These are phyloP conservation scores for Linnemannia exigua DNA, from an alignment of 192 early-diverging fungal genomes.

Conservation along the genomic window DNA sequence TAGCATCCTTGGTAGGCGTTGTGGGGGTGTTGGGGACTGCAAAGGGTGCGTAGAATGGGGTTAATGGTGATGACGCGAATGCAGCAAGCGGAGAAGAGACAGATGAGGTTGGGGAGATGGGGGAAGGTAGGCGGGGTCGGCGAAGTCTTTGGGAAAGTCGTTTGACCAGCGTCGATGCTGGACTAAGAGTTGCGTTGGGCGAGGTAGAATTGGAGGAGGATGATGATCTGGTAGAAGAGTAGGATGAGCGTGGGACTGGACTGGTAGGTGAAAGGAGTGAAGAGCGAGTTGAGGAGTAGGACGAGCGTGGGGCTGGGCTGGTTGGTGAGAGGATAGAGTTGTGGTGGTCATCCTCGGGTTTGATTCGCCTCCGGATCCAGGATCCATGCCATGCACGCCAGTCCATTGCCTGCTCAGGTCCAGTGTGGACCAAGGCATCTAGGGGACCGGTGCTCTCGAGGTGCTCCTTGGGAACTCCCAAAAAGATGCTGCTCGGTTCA, in stretches of 20 bases:
- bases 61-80: neutral
- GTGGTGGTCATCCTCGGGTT: neutral
- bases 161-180: neutral
- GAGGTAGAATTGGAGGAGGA: neutral
- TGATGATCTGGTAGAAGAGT: neutral
- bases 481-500: neutral
- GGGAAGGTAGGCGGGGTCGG: neutral
- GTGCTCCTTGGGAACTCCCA: neutral
- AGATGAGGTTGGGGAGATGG: neutral
- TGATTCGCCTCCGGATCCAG: constrained; percentile 13
- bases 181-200: neutral
- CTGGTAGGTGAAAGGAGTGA: neutral
- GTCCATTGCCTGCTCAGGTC: constrained; percentile 7
- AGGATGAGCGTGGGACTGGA: neutral
- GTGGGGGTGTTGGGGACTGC: neutral
- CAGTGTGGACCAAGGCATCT: neutral
- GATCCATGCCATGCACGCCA: constrained; percentile 38
- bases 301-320: neutral
- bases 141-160: neutral
- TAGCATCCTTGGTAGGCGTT: constrained; percentile 18
- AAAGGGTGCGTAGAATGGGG: neutral
- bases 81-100: neutral
- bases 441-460: neutral
- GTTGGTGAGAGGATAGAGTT: neutral
- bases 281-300: neutral